Percentiles rank a stretch among this genome's conserved stretches.
Evolutionary conservation across 176 grass and related monocot genomes (phyloP).

Genomic region (Avena sativa): DNA sequence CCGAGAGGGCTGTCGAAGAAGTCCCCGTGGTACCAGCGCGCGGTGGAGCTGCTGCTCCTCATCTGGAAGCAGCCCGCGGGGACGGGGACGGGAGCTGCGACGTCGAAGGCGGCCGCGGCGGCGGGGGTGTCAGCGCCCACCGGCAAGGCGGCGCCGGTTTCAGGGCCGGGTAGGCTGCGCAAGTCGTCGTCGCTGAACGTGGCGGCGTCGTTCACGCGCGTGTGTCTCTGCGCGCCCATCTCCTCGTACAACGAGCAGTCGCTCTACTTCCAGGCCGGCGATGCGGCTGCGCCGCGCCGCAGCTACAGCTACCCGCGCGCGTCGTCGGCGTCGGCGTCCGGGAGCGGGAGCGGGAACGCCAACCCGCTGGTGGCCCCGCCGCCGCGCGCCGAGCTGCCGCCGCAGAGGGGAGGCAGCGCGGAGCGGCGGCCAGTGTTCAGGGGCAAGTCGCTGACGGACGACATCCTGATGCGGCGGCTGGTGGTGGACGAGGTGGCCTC

Average conservation of each 20-base stretch:
- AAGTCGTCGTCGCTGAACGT: slow-evolving; percentile 94
- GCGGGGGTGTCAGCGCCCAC: slow-evolving; percentile 30
- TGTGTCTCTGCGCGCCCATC: slow-evolving; percentile 94
- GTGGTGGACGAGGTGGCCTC: slow-evolving; percentile 87
- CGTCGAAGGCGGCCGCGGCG: slow-evolving; percentile 52
- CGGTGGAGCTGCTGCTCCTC: slow-evolving; percentile 62
- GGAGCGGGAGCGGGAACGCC: slow-evolving; percentile 27
- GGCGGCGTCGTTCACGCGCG: slow-evolving; percentile 88
- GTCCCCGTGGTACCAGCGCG: slow-evolving; percentile 78
- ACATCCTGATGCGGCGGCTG: slow-evolving; percentile 87
- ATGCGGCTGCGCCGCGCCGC: slow-evolving; percentile 70
- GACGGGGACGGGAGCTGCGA: neutral
- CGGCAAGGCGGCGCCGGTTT: neutral
- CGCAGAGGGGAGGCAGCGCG: neutral
- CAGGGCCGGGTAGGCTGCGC: slow-evolving; percentile 47
- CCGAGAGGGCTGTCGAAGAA: slow-evolving; percentile 44
- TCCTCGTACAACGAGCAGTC: slow-evolving; percentile 85
- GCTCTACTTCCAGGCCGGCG: slow-evolving; percentile 69
- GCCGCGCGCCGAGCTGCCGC: slow-evolving; percentile 14
- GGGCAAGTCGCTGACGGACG: slow-evolving; percentile 92
- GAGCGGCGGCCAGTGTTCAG: slow-evolving; percentile 70
- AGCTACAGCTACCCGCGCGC: slow-evolving; percentile 93
- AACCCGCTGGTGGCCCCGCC: slow-evolving; percentile 58
- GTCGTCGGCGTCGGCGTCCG: slow-evolving; percentile 59
- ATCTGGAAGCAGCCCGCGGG: slow-evolving; percentile 59